phyloP scores from a whole-genome alignment of 1,284 basidiomycete genomes.

The Ganoderma lucidum region DNA sequence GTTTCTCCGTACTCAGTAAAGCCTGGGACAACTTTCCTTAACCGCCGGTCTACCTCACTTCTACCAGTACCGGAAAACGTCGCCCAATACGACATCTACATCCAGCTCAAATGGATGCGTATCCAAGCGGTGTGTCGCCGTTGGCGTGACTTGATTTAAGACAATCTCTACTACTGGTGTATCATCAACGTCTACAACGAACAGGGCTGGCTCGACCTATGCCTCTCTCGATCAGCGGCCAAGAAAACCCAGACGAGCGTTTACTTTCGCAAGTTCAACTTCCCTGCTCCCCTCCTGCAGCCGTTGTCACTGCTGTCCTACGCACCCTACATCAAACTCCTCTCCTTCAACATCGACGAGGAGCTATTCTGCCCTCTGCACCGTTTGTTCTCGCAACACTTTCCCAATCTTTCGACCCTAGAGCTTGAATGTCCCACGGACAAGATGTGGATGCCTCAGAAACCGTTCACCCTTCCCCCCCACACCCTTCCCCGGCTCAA shows the following conservation, averaged over 20 bases:
- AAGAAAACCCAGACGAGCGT: background rate
- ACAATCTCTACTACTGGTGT: background rate
- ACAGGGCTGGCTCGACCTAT: conserved; percentile 1
- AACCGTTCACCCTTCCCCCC: background rate
- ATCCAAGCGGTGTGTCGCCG: background rate
- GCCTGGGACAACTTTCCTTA: background rate
- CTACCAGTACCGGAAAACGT: background rate
- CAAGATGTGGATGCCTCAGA: background rate
- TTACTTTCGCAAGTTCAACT: conserved; percentile 4
- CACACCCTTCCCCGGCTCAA: background rate
- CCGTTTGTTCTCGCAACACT: background rate
- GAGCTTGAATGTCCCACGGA: background rate
- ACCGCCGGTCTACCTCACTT: background rate
- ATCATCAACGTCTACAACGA: conserved; percentile 2
- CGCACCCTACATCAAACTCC: background rate
- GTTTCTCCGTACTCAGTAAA: background rate
- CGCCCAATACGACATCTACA: background rate
- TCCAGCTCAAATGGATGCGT: background rate
- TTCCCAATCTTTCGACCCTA: background rate
- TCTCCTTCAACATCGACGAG: background rate
- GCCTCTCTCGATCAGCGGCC: background rate
- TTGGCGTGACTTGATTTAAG: background rate
- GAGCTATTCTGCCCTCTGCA: background rate
- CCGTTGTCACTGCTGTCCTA: background rate
- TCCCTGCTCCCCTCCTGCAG: background rate